Conservation (phyloP, 2,329 filamentous ascomycete genomes). For the Metarhizium brunneum region DNA sequence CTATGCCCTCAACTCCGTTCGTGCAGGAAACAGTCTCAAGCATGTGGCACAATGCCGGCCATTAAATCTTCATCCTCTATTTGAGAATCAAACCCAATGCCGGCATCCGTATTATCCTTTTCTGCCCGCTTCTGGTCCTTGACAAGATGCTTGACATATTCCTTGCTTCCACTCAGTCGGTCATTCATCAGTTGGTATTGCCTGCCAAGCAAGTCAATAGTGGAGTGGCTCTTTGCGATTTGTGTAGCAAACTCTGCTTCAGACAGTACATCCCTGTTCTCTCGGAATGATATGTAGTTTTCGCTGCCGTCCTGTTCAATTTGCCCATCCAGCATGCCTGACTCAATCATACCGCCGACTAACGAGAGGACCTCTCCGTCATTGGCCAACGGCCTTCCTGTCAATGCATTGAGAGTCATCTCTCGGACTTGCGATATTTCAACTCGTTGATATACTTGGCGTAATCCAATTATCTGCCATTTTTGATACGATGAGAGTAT, state of each 20-base stretch:
- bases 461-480: constrained; percentile 66
- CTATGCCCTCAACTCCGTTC: neutral
- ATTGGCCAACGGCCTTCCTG: constrained; percentile 31
- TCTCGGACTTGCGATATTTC: constrained; percentile 43
- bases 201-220: constrained; percentile 34
- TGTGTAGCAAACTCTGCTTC: constrained; percentile 42
- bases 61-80: constrained; percentile 55
- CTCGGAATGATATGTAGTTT: constrained; percentile 42
- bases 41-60: constrained; percentile 30
- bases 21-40: constrained; percentile 2
- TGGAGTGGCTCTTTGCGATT: constrained; percentile 30
- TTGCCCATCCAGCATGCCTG: constrained; percentile 41
- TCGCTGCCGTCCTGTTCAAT: constrained; percentile 36
- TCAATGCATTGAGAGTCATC: constrained; percentile 45
- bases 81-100: constrained; percentile 33
- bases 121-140: constrained; percentile 37
- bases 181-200: constrained; percentile 44
- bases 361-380: constrained; percentile 36
- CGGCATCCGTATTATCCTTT: constrained; percentile 28
- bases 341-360: constrained; percentile 45
- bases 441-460: constrained; percentile 58
- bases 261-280: constrained; percentile 31
- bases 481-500: constrained; percentile 63
- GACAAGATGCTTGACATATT: constrained; percentile 41
- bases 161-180: constrained; percentile 44